phyloP scores from a whole-genome alignment of 1,139 yeast species.

The Tardiomyces blankii region DNA sequence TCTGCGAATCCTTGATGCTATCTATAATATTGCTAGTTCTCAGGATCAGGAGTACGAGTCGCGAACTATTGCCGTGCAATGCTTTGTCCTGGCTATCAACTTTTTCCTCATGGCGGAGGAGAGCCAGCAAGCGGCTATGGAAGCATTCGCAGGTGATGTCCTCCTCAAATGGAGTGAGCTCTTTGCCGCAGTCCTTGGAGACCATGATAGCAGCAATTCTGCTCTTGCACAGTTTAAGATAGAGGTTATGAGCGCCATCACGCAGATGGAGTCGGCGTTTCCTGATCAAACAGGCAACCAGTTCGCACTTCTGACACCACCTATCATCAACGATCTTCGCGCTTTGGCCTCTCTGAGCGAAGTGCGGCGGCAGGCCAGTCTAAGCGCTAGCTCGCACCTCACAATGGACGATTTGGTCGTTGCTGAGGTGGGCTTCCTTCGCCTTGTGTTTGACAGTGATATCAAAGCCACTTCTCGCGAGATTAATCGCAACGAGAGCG shows the following conservation, averaged over 20 bases:
- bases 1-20: conserved; percentile 4
- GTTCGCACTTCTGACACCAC: conserved; percentile 9
- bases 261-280: conserved; percentile 22
- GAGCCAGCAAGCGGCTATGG: conserved; percentile 14
- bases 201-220: conserved; percentile 2
- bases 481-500: conserved; percentile 2
- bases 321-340: conserved; percentile 5
- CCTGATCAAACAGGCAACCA: conserved; percentile 13
- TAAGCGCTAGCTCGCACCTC: conserved; percentile 5
- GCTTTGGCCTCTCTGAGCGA: conserved; percentile 3
- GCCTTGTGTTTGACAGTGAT: conserved; percentile 4
- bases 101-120: conserved; percentile 25
- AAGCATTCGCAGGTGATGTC: conserved; percentile 14
- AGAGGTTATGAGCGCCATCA: conserved; percentile 15
- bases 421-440: conserved; percentile 7
- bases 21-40: conserved; percentile 7
- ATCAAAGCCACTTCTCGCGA: conserved; percentile 3
- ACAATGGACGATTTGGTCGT: conserved; percentile 5
- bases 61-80: conserved; percentile 18
- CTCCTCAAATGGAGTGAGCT: conserved; percentile 20
- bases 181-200: conserved; percentile 11
- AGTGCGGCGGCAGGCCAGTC: conserved; percentile 3
- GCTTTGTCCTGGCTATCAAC: conserved; percentile 23
- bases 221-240: conserved; percentile 8
- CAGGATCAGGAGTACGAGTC: conserved; percentile 6